Percentiles rank a stretch among this genome's conserved stretches.
These are phyloP conservation scores for Solanum bulbocastanum DNA, from an alignment of 257 asterid genomes.

Conservation along the genomic window DNA sequence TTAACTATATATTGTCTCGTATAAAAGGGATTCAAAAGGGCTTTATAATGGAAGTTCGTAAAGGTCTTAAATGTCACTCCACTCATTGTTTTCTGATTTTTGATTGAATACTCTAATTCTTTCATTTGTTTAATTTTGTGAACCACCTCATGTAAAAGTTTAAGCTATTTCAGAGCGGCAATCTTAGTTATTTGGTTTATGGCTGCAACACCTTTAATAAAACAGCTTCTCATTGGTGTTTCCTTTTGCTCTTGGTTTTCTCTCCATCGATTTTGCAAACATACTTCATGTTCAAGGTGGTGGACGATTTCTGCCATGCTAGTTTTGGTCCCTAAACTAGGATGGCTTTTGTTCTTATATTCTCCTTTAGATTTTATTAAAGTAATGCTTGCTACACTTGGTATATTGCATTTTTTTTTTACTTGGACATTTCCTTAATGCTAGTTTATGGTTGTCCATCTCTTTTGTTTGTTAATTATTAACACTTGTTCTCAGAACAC, in stretches of 20 bases:
- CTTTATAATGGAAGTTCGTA: neutral
- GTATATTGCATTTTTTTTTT: neutral
- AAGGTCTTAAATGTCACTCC: neutral
- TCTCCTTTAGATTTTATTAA: neutral
- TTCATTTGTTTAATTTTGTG: neutral
- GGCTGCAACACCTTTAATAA: neutral
- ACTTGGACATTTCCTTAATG: neutral
- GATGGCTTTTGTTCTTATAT: neutral
- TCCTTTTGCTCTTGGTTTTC: neutral
- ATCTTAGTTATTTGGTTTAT: neutral
- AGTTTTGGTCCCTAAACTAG: neutral
- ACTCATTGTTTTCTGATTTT: neutral
- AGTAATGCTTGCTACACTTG: neutral
- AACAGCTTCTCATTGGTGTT: neutral
- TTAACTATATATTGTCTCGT: neutral
- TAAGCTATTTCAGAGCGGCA: neutral
- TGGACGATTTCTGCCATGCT: neutral
- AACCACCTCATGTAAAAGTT: neutral
- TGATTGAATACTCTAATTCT: neutral
- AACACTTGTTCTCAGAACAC: slow-evolving; percentile 32
- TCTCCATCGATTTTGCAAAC: neutral
- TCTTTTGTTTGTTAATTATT: neutral
- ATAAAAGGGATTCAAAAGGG: neutral
- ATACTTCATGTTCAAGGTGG: neutral
- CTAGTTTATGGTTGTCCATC: neutral